These are phyloP conservation scores for Entrophospora sp. DNA, from an alignment of 192 early-diverging fungal genomes.

Conservation along the genomic window DNA sequence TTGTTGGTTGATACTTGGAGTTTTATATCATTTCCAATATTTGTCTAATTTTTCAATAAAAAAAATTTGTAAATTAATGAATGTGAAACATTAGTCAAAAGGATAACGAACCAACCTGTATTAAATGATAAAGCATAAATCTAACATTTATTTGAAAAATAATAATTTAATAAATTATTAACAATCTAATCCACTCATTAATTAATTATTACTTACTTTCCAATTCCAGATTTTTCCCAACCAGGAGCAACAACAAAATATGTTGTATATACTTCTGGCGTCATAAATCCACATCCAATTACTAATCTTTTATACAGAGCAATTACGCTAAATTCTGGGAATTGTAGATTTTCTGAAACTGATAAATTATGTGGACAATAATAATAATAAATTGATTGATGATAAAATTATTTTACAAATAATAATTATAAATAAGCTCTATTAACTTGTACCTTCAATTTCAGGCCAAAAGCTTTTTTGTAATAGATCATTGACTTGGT, in stretches of 20 bases:
- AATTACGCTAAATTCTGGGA: slow-evolving; percentile 79
- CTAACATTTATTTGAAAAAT: slow-evolving; percentile 19
- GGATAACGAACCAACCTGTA: slow-evolving; percentile 40
- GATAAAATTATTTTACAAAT: background rate
- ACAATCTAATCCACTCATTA: background rate
- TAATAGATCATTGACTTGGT: slow-evolving; percentile 68
- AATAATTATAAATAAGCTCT: background rate
- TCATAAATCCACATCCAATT: slow-evolving; percentile 87
- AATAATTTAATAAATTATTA: background rate
- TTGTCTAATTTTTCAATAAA: slow-evolving; percentile 26
- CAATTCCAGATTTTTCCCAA: slow-evolving; percentile 81
- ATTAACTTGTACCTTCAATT: slow-evolving; percentile 57
- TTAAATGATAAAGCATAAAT: slow-evolving; percentile 79
- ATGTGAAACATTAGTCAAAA: background rate
- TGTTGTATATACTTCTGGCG: slow-evolving; percentile 83
- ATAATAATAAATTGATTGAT: too few species aligned
- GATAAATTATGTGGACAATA: too few species aligned
- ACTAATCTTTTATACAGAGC: slow-evolving; percentile 72
- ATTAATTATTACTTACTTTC: slow-evolving; percentile 39
- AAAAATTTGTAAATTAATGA: slow-evolving; percentile 2
- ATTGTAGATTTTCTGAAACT: slow-evolving; percentile 74
- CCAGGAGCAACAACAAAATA: slow-evolving; percentile 78
- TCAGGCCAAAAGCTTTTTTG: slow-evolving; percentile 79
- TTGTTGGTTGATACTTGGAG: slow-evolving; percentile 92
- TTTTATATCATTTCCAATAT: slow-evolving; percentile 71